A percentile compares a stretch with the other conserved stretches of the same genome.
phyloP scores from a whole-genome alignment of 2,329 filamentous ascomycete species.

The Triangularia setosa region DNA sequence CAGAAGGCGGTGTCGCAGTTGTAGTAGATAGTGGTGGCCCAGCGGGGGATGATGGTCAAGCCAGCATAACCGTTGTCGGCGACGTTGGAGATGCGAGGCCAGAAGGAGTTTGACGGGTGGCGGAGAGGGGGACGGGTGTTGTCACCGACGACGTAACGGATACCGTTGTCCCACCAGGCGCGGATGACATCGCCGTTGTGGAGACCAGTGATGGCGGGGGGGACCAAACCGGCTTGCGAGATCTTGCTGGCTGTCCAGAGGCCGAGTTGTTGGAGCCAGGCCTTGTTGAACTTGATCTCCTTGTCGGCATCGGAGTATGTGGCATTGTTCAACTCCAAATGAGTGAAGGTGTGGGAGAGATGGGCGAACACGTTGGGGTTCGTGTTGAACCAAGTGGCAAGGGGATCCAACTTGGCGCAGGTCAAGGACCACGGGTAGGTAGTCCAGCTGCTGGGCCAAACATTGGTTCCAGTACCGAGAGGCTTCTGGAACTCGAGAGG shows the following conservation, averaged over 20 bases:
- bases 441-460: slow-evolving; percentile 48
- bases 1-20: slow-evolving; percentile 57
- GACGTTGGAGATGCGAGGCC: slow-evolving; percentile 51
- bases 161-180: slow-evolving; percentile 58
- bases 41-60: slow-evolving; percentile 55
- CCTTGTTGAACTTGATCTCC: slow-evolving; percentile 58
- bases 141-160: slow-evolving; percentile 58
- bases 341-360: slow-evolving; percentile 61
- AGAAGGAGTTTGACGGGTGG: slow-evolving; percentile 48
- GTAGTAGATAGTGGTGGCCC: slow-evolving; percentile 61
- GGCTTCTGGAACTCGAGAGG: slow-evolving; percentile 44
- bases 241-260: slow-evolving; percentile 44
- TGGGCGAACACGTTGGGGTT: slow-evolving; percentile 54
- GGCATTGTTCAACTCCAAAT: slow-evolving; percentile 47
- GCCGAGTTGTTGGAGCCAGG: slow-evolving; percentile 53
- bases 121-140: slow-evolving; percentile 55
- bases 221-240: slow-evolving; percentile 54
- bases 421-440: slow-evolving; percentile 48
- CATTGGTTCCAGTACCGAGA: slow-evolving; percentile 44
- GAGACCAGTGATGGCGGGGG: slow-evolving; percentile 59
- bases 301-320: slow-evolving; percentile 43
- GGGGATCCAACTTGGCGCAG: slow-evolving; percentile 47
- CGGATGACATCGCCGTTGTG: slow-evolving; percentile 60
- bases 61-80: slow-evolving; percentile 51
- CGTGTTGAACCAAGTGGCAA: slow-evolving; percentile 53